Conservation (phyloP, 345 rosid genomes). For the Trapa bicornis region DNA sequence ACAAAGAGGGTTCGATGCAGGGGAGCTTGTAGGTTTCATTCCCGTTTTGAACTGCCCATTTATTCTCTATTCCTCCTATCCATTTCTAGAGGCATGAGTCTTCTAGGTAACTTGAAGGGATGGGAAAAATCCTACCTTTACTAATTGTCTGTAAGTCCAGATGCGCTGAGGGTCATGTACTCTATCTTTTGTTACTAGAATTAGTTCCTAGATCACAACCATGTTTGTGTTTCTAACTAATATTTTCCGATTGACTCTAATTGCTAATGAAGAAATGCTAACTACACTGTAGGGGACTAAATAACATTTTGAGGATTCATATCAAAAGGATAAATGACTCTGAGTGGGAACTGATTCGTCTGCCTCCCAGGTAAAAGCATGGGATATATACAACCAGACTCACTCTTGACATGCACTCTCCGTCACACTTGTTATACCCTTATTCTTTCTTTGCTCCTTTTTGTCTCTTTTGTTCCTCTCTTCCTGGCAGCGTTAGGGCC, state of each 20-base stretch:
- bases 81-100: no score
- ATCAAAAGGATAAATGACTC: slow-evolving; percentile 66
- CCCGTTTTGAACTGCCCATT: no score
- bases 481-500: slow-evolving; percentile 61
- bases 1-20: no score
- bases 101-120: no score
- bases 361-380: slow-evolving; percentile 68
- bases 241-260: not conserved
- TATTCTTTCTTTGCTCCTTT: not conserved
- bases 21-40: no score
- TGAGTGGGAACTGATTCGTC: slow-evolving; percentile 74
- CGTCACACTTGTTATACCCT: not conserved
- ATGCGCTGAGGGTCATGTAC: no score
- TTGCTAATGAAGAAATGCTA: not conserved
- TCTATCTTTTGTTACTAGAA: no score
- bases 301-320: slow-evolving; percentile 70
- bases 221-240: not conserved
- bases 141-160: no score
- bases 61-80: no score
- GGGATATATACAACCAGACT: not conserved
- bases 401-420: not conserved
- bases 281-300: slow-evolving; percentile 55
- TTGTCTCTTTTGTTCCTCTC: not conserved
- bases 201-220: not conserved
- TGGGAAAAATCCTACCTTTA: no score